Conservation (phyloP, 1,284 basidiomycete species). For the Cryptococcus maquisensis region DNA sequence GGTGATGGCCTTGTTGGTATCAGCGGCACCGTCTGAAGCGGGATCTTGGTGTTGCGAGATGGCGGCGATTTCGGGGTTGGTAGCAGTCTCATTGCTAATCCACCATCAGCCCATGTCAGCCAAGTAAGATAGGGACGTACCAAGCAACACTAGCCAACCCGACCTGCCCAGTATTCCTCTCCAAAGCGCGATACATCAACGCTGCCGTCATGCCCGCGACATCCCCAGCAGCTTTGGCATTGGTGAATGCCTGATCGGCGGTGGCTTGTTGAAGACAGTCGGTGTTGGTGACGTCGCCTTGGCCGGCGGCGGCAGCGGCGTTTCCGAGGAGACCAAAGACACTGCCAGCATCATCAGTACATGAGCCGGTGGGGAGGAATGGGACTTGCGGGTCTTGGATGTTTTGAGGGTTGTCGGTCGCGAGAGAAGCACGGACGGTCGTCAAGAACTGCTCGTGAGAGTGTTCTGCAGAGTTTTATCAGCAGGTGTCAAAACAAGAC, state of each 20-base stretch:
- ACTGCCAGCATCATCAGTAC: background rate
- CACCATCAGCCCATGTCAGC: background rate
- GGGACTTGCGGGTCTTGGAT: conserved; percentile 54
- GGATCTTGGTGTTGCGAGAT: conserved; percentile 66
- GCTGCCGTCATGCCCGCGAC: conserved; percentile 59
- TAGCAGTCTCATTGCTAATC: conserved; percentile 48
- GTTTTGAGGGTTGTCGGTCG: conserved; percentile 58
- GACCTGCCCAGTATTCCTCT: conserved; percentile 62
- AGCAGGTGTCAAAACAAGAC: background rate
- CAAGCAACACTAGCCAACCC: conserved; percentile 54
- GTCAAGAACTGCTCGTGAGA: conserved; percentile 60
- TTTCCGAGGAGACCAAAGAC: conserved; percentile 64
- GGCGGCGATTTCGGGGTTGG: conserved; percentile 63
- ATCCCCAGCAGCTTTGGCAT: conserved; percentile 61
- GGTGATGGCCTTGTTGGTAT: conserved; percentile 55
- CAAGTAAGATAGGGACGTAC: conserved; percentile 3
- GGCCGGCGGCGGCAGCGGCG: conserved; percentile 57
- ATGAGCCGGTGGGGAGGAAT: background rate
- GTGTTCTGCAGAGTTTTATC: conserved; percentile 53
- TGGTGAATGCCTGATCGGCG: conserved; percentile 66
- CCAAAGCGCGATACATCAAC: conserved; percentile 62
- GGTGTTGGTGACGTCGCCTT: conserved; percentile 57
- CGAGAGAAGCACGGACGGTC: conserved; percentile 53
- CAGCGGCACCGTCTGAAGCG: conserved; percentile 58
- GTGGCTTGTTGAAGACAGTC: conserved; percentile 64